Evolutionary conservation across 1,284 basidiomycete genomes (phyloP).

Genomic region (Malassezia pachydermatis): DNA sequence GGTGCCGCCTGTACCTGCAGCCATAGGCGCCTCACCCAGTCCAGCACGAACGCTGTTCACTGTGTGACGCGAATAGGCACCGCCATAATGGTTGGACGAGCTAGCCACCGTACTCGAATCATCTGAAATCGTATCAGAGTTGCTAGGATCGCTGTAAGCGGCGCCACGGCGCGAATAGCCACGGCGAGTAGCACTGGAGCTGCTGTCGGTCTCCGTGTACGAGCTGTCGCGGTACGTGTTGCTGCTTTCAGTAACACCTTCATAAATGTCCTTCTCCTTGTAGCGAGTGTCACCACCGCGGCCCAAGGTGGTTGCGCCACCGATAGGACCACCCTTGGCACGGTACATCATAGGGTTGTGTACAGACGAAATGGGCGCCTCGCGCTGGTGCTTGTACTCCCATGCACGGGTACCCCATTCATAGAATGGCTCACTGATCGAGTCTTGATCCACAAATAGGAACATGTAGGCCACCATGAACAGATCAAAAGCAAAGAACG

Average conservation of each 20-base stretch:
- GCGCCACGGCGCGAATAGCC: slow-evolving; percentile 26
- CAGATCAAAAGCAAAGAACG: slow-evolving; percentile 37
- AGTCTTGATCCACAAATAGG: slow-evolving; percentile 52
- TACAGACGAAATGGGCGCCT: slow-evolving; percentile 10
- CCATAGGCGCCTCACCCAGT: slow-evolving; percentile 7
- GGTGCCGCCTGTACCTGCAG: slow-evolving; percentile 16
- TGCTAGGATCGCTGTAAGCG: slow-evolving; percentile 30
- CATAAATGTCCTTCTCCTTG: not conserved
- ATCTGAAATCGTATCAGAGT: slow-evolving; percentile 8
- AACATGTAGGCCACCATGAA: slow-evolving; percentile 44
- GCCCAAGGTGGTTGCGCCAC: slow-evolving; percentile 9
- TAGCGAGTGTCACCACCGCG: slow-evolving; percentile 1
- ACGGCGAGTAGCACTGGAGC: not conserved
- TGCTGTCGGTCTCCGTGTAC: not conserved
- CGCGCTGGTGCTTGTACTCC: slow-evolving; percentile 26
- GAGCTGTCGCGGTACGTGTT: not conserved
- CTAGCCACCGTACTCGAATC: slow-evolving; percentile 9
- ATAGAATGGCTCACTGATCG: slow-evolving; percentile 49
- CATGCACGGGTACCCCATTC: slow-evolving; percentile 44
- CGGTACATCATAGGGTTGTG: slow-evolving; percentile 20
- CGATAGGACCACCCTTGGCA: slow-evolving; percentile 11
- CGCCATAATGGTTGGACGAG: slow-evolving; percentile 13
- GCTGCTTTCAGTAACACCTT: not conserved
- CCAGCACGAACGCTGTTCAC: slow-evolving; percentile 16
- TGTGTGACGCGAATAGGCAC: slow-evolving; percentile 12